A percentile compares a stretch with the other conserved stretches of the same genome.
phyloP scores from a whole-genome alignment of 208 protist species.

The Herpetomonas tarakana region DNA sequence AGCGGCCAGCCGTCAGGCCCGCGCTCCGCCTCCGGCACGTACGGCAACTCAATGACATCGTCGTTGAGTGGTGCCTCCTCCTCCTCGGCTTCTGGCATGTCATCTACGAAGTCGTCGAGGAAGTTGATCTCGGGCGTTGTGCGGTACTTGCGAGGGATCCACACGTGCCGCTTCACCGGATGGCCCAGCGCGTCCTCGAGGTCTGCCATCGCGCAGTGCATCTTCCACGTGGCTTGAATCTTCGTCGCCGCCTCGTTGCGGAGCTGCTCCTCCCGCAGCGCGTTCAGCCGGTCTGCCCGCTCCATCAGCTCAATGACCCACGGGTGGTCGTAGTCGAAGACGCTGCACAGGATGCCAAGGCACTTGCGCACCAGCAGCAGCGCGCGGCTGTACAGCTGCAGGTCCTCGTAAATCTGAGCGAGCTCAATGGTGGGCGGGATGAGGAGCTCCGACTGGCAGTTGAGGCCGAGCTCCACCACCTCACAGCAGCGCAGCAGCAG shows the following conservation, averaged over 20 bases:
- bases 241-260: slow-evolving; percentile 63
- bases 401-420: slow-evolving; percentile 79
- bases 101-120: slow-evolving; percentile 47
- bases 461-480: slow-evolving; percentile 79
- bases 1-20: not conserved
- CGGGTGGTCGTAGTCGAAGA: slow-evolving; percentile 87
- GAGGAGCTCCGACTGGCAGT: slow-evolving; percentile 81
- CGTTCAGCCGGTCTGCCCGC: slow-evolving; percentile 47
- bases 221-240: slow-evolving; percentile 81
- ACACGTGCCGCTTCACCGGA: slow-evolving; percentile 62
- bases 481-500: slow-evolving; percentile 83
- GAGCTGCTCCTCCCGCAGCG: slow-evolving; percentile 35
- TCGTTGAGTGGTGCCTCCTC: slow-evolving; percentile 3
- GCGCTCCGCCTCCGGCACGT: slow-evolving; percentile 11
- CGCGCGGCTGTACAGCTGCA: slow-evolving; percentile 70
- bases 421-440: slow-evolving; percentile 74
- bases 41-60: not conserved
- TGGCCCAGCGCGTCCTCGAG: slow-evolving; percentile 58
- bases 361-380: slow-evolving; percentile 79
- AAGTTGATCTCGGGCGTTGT: slow-evolving; percentile 41
- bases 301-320: slow-evolving; percentile 72
- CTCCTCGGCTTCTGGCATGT: slow-evolving; percentile 25
- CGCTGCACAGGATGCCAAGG: slow-evolving; percentile 76
- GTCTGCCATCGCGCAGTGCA: slow-evolving; percentile 67
- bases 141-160: slow-evolving; percentile 45